phyloP scores from a whole-genome alignment of 78 protist genomes.

The Speleostelium caveatum region DNA sequence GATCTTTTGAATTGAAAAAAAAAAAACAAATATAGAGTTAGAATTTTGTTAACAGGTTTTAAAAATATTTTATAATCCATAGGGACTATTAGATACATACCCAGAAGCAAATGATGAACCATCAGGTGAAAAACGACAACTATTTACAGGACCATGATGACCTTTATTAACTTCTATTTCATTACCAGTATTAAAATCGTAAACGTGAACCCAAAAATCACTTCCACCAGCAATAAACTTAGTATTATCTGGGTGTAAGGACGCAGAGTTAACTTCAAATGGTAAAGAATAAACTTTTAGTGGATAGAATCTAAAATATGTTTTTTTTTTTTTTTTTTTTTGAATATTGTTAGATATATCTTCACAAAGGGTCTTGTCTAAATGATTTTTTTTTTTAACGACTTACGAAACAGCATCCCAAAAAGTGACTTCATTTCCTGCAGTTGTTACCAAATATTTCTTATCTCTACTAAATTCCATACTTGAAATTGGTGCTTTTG shows the following conservation, averaged over 20 bases:
- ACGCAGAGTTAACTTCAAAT: constrained; percentile 78
- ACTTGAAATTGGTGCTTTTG: constrained; percentile 50
- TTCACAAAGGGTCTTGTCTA: too few relatives aligned
- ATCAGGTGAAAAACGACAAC: constrained; percentile 83
- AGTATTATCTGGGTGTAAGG: constrained; percentile 78
- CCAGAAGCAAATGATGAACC: constrained; percentile 83
- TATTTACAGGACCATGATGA: constrained; percentile 92
- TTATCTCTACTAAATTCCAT: constrained; percentile 77
- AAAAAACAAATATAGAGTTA: neutral
- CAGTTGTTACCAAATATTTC: constrained; percentile 37
- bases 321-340: too few relatives aligned
- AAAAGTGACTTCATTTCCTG: constrained; percentile 63
- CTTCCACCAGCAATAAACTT: constrained; percentile 89
- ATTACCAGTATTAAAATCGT: constrained; percentile 81
- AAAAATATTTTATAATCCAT: too few relatives aligned
- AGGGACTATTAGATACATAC: too few relatives aligned
- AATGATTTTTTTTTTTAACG: neutral
- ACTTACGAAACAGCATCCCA: constrained; percentile 67
- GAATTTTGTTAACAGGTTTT: too few relatives aligned
- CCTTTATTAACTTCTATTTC: constrained; percentile 85
- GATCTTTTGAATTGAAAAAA: neutral
- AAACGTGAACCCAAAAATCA: constrained; percentile 87
- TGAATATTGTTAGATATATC: too few relatives aligned
- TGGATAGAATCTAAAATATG: constrained; percentile 35
- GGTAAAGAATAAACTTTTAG: constrained; percentile 48